Percentiles rank a stretch among this genome's conserved stretches.
Evolutionary conservation across 2,329 filamentous ascomycete species (phyloP).

Genomic region (Botrytis fabae): DNA sequence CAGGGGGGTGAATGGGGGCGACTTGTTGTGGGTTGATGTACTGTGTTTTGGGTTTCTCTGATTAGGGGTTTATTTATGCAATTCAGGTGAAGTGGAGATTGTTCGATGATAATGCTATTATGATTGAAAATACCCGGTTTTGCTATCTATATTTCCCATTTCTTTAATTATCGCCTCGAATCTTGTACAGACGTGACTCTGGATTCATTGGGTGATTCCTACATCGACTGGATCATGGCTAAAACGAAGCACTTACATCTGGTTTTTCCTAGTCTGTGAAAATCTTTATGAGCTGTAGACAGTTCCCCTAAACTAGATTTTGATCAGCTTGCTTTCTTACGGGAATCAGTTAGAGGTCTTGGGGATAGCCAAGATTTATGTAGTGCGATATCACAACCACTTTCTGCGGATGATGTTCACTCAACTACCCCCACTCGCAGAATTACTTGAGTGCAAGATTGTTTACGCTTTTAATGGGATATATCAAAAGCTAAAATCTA

Average conservation of each 20-base stretch:
- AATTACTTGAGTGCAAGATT: background rate
- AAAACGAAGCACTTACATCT: background rate
- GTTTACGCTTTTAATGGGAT: background rate
- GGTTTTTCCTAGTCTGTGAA: too few species aligned
- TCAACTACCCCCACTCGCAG: background rate
- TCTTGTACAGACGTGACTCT: background rate
- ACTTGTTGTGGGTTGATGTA: background rate
- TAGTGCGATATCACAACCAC: background rate
- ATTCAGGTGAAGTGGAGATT: accelerated
- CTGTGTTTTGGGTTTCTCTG: background rate
- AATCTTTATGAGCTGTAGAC: background rate
- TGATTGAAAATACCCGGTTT: background rate
- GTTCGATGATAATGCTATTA: background rate
- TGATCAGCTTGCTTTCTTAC: background rate
- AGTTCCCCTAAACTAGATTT: background rate
- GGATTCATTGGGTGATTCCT: accelerated
- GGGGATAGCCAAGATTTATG: background rate
- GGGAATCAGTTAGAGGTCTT: background rate
- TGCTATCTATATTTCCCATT: background rate
- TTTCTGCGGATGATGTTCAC: background rate
- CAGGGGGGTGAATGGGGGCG: background rate
- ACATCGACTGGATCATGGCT: background rate
- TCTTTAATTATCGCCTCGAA: background rate
- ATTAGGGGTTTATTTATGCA: too few species aligned
- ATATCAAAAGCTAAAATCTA: background rate